Conservation (phyloP, 2,329 filamentous ascomycete genomes). For the Penicillium polonicum region DNA sequence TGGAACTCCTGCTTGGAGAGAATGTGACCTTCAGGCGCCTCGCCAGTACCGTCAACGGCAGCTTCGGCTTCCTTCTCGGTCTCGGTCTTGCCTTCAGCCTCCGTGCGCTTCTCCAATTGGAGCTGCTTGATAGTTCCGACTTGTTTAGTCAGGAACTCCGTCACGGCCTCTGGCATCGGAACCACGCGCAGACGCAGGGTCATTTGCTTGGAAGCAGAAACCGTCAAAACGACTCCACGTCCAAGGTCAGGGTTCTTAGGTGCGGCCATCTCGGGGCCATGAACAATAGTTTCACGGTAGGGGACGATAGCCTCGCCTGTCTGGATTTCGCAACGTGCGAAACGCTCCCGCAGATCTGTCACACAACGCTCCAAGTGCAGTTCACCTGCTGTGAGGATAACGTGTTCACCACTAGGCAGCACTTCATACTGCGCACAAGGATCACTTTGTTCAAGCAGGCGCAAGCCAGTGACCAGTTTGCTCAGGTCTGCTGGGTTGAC, state of each 20-base stretch:
- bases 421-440: constrained; percentile 96
- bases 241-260: constrained; percentile 83
- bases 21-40: constrained; percentile 59
- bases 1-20: constrained; percentile 76
- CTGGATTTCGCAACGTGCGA: constrained; percentile 91
- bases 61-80: constrained; percentile 45
- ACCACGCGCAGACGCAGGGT: constrained; percentile 72
- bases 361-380: constrained; percentile 90
- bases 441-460: constrained; percentile 87
- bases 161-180: constrained; percentile 74
- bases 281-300: constrained; percentile 88
- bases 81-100: constrained; percentile 43
- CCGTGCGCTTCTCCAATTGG: constrained; percentile 67
- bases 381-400: constrained; percentile 90
- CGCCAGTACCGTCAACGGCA: constrained; percentile 53
- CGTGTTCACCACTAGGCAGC: constrained; percentile 88
- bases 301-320: constrained; percentile 92
- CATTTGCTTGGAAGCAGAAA: constrained; percentile 83
- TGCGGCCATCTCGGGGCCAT: constrained; percentile 86
- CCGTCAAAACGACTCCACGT: constrained; percentile 71
- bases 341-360: constrained; percentile 88
- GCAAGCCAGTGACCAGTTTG: constrained; percentile 89
- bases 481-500: constrained; percentile 84
- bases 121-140: constrained; percentile 73
- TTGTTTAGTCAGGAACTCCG: constrained; percentile 82